Evolutionary conservation across 495 filamentous ascomycete genomes (phyloP).

Genomic region (Penicillium desertorum): DNA sequence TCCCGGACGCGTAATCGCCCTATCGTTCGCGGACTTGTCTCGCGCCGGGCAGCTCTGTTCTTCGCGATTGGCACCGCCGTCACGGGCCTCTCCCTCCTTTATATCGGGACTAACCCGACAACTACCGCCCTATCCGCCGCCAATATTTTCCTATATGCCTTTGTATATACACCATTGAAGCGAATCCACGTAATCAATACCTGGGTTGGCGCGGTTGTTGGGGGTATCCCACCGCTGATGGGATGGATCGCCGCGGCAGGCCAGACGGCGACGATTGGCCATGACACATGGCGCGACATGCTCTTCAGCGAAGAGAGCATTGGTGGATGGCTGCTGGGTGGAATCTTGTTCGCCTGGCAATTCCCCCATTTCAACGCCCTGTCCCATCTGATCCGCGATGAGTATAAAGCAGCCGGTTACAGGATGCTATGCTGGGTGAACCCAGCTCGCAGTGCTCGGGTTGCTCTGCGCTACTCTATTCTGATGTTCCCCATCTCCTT

Average conservation of each 20-base stretch:
- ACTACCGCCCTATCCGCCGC: slow-evolving; percentile 78
- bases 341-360: slow-evolving; percentile 90
- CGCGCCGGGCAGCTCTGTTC: slow-evolving; percentile 66
- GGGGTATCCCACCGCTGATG: slow-evolving; percentile 94
- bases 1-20: slow-evolving; percentile 85
- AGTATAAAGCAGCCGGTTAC: slow-evolving; percentile 86
- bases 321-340: slow-evolving; percentile 88
- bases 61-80: slow-evolving; percentile 74
- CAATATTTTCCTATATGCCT: slow-evolving; percentile 89
- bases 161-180: slow-evolving; percentile 90
- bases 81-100: slow-evolving; percentile 67
- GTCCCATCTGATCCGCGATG: slow-evolving; percentile 80
- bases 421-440: slow-evolving; percentile 91
- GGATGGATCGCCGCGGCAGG: slow-evolving; percentile 94
- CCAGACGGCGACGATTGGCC: slow-evolving; percentile 72
- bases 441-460: slow-evolving; percentile 75
- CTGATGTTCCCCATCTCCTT: slow-evolving; percentile 85
- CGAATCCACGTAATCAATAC: slow-evolving; percentile 85
- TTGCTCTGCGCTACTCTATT: slow-evolving; percentile 84
- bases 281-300: slow-evolving; percentile 73
- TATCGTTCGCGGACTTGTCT: slow-evolving; percentile 79
- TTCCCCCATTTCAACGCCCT: slow-evolving; percentile 97
- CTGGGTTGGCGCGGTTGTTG: slow-evolving; percentile 91
- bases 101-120: slow-evolving; percentile 90
- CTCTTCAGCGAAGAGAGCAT: slow-evolving; percentile 66